A percentile compares a stretch with the other conserved stretches of the same genome.
Conservation (phyloP, 345 rosid species). For the Aegle marmelos region DNA sequence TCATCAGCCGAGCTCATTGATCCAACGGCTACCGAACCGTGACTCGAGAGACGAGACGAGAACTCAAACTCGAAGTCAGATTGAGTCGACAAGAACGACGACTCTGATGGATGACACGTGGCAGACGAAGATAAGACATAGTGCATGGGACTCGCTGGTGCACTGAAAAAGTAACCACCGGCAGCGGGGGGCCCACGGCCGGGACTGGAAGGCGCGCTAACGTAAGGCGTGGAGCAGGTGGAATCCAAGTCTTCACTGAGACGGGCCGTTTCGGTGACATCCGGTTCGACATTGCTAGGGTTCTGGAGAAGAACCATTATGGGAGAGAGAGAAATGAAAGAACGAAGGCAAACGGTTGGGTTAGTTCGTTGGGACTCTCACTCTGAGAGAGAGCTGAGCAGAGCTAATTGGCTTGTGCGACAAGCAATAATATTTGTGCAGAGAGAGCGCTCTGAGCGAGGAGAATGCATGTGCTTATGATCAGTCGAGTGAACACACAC, state of each 20-base stretch:
- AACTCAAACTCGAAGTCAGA: constrained; percentile 25
- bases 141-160: constrained; percentile 33
- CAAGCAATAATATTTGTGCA: constrained; percentile 19
- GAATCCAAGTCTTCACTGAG: constrained; percentile 35
- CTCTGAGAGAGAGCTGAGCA: background rate
- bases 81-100: constrained; percentile 15
- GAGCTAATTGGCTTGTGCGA: constrained; percentile 16
- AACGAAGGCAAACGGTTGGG: background rate
- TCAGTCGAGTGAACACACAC: background rate
- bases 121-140: constrained; percentile 21
- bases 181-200: constrained; percentile 23
- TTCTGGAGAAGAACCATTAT: constrained; percentile 3
- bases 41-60: constrained; percentile 29
- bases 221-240: constrained; percentile 47
- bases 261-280: constrained; percentile 16
- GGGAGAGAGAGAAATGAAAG: background rate
- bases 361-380: background rate
- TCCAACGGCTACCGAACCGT: constrained; percentile 19
- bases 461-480: constrained; percentile 16
- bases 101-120: constrained; percentile 2
- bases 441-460: constrained; percentile 22
- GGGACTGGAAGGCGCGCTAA: constrained; percentile 55
- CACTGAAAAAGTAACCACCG: constrained; percentile 27
- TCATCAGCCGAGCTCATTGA: constrained; percentile 46
- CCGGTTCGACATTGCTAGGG: background rate